phyloP scores from a whole-genome alignment of 2,329 filamentous ascomycete genomes.

The Trichocomaceae sp. region DNA sequence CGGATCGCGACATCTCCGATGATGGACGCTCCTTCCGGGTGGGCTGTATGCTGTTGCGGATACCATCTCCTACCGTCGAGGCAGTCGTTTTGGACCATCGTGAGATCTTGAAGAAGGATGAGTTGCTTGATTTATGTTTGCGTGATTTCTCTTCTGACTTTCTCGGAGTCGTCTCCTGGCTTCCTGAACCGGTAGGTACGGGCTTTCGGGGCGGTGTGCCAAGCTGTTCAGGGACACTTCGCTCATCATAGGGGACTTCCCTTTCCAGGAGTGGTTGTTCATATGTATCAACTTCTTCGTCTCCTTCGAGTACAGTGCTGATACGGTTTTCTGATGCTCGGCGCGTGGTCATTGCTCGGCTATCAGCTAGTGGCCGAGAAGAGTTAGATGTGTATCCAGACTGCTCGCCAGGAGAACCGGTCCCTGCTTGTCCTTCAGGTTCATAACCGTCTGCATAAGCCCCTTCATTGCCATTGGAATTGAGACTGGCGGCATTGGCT shows the following conservation, averaged over 20 bases:
- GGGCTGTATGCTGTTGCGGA: conserved; percentile 55
- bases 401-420: conserved; percentile 65
- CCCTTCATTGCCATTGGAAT: conserved; percentile 57
- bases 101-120: conserved; percentile 83
- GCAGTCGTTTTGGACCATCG: conserved; percentile 96
- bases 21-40: conserved; percentile 56
- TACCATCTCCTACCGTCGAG: conserved; percentile 74
- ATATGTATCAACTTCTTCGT: conserved; percentile 59
- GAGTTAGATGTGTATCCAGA: conserved; percentile 66
- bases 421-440: conserved; percentile 71
- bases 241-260: conserved; percentile 52
- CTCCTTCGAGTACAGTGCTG: conserved; percentile 79
- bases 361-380: conserved; percentile 31
- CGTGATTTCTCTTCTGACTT: conserved; percentile 61
- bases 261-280: conserved; percentile 47
- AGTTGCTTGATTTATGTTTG: conserved; percentile 82
- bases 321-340: conserved; percentile 68
- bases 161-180: conserved; percentile 71
- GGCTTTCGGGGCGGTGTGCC: conserved; percentile 41
- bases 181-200: conserved; percentile 45
- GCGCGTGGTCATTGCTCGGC: conserved; percentile 43
- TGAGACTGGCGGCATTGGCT: conserved; percentile 45
- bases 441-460: conserved; percentile 72
- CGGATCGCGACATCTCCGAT: conserved; percentile 65
- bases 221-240: conserved; percentile 39